Evolutionary conservation across 2,329 filamentous ascomycete genomes (phyloP), one percentile per base, ranked within the genome.

Genomic region (Pyrenophora teres): DNA sequence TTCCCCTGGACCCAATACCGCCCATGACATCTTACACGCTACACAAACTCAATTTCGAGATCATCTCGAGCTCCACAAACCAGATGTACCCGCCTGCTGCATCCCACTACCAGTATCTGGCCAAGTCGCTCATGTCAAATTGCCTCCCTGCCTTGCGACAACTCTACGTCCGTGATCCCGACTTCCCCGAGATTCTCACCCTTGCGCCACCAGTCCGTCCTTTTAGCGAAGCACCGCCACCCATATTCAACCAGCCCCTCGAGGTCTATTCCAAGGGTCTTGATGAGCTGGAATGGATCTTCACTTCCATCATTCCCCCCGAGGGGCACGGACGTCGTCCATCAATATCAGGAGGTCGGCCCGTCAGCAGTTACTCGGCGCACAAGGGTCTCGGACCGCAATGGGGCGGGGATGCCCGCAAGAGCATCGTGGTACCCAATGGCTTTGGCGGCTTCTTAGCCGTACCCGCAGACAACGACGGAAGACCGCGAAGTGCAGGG

Each of bases 141-240:
- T 83, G 85, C 6, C 81, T 97, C 6, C 91, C 92, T 1, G 83
- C 82, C 31, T 80, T 97, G 7, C 81, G 81, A 31, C 83, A 87
- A 18, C 82, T 97, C 6, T 97, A 95, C 70, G 93, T 97, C 15
- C 88, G 90, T 43, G 92, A 97, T 65, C 84, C 88, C 21, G 81
- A 84, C 42, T 96, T 97, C 69, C 87, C 92, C 2, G 90, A 96
- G 61, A 82, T 87, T 9, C 83, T 97, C 5, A 81, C 92, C 12
- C 80, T 93, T 6, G 83, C 86, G 1, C 88, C 88, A 1, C 87
- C 89, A 2, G 78, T 78, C 1, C 77, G 80, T 6, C 73, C 80
- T 1, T 84, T 83, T 54, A 79, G 78, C 18, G 74, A 77, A 53
- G 70, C 65, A 13, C 67, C 68, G 31, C 59, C 60, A 13, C 67